Evolutionary conservation across 148 eudicot species (phyloP), one percentile per base, ranked within the genome.

Genomic region (Spergularia bocconei): DNA sequence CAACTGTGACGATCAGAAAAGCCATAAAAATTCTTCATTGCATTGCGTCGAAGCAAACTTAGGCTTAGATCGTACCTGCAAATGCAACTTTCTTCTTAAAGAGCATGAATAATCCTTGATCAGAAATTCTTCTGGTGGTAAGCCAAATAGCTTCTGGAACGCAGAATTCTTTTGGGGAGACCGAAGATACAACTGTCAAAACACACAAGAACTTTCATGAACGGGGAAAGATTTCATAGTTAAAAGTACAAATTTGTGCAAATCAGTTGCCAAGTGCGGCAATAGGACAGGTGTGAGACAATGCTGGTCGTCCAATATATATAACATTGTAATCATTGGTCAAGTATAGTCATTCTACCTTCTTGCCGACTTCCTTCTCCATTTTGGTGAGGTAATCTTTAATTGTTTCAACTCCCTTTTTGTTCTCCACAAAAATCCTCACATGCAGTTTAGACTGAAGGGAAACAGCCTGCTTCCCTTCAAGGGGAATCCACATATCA

Each of bases 331-430:
- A 15, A 15, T 15, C 59, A 33, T 33, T 11, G 36, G 16, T 63
- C 38, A 23, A 21, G 63, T 16, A 36, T 48, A 44, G 19, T 17
- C 23, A 47, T 48, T 63, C 60, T 68, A 93, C 97, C 94, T 93
- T 91, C 76, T 91, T 93, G 67, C 98, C 98, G 54, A 88, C 97
- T 81, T 91, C 97, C 81, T 88, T 91, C 78, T 90, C 98, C 93
- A 93, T 87, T 80, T 91, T 93, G 11, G 83, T 79, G 61, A 93
- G 74, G 83, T 90, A 93, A 12, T 90, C 97, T 87, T 80, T 88
- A 50, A 93, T 80, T 4, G 91, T 83, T 74, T 93, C 91, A 73
- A 86, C 91, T 47, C 98, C 98, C 66, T 88, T 90, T 55, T 87
- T 90, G 77, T 93, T 93, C 69, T 93, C 98, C 85, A 91, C 84